A percentile compares a stretch with the other conserved stretches of the same genome.
Conservation (phyloP, 306 rosid species). For the Sesbania bispinosa region DNA sequence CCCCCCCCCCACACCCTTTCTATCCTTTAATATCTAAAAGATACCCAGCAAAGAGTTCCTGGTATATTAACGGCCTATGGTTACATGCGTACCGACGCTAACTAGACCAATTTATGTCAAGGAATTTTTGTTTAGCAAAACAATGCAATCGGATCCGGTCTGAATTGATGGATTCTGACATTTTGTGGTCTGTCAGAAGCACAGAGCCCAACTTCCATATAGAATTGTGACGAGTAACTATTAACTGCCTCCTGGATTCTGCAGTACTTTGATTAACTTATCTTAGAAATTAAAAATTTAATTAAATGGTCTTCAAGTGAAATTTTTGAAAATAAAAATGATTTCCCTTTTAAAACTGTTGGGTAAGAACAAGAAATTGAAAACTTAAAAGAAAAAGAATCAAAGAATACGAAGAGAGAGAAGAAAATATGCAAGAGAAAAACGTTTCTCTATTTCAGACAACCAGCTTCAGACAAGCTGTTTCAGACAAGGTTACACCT, state of each 20-base stretch:
- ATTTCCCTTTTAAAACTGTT: too few relatives aligned
- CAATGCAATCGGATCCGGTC: neutral
- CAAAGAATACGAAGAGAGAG: too few relatives aligned
- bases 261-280: neutral
- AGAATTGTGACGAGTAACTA: neutral
- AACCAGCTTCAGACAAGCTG: too few relatives aligned
- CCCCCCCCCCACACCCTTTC: too few relatives aligned
- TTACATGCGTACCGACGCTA: neutral
- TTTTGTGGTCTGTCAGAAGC: neutral
- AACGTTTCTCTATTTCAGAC: too few relatives aligned
- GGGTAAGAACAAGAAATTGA: too few relatives aligned
- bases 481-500: too few relatives aligned
- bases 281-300: neutral
- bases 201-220: conserved; percentile 5
- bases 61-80: neutral
- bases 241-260: neutral
- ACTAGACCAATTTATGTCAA: conserved; percentile 4
- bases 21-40: neutral
- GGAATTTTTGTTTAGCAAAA: conserved; percentile 16
- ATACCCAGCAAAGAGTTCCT: neutral
- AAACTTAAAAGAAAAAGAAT: too few relatives aligned
- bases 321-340: too few relatives aligned
- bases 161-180: neutral
- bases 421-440: too few relatives aligned
- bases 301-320: too few relatives aligned